Base-by-base conservation (phyloP, 352 stramenopile genomes). In the Phytophthora pseudosyringae region DNA sequence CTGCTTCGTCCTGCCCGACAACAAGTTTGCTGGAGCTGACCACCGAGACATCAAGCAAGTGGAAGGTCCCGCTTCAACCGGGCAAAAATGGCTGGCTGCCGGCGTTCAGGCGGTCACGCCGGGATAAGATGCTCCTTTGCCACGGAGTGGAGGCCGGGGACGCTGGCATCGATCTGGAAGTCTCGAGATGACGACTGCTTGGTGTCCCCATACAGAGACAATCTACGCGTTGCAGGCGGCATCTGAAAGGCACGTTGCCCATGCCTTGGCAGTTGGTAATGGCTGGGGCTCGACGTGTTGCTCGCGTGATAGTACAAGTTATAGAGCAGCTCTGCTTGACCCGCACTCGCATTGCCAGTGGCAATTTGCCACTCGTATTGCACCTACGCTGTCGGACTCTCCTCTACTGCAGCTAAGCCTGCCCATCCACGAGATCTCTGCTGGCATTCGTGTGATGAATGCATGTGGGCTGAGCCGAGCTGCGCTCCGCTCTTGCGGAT, bases 351-450 rank as follows among this genome's bases (percentile, higher is more conserved):
- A 25, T 44, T 11, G 10, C 31, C 5, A 35, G 31, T 35, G 31
- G 31, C 31, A 35, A 9, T 44, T 6, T 31, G 25, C 26, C 26
- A 40, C 36, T 36, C 36, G 40, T 2, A 15, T 25, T 29, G n/a
- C 26, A 35, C 13, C 21, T 47, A 29, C 9, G 29, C 16, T 44
- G 3, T 21, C 28, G 15, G 25, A 38, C 48, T 60, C 63, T 63
- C 63, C 63, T 71, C 63, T 71, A 71, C 61, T 35, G 61, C 52
- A 64, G 54, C 60, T 52, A 53, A 31, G 26, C 28, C 15, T 59
- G 43, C 12, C 48, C 25, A 12, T 5, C 26, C 28, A 29, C 38
- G 7, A 36, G 28, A 51, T 52, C 28, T 40, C 9, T 39, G 13
- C n/a, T 21, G 15, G 6, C 3, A 35, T 11, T 35, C 31, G 7